A percentile compares a stretch with the other conserved stretches of the same genome.
Evolutionary conservation across 108 stramenopile genomes (phyloP).

Genomic region (Pseudonitzschia multistriata): DNA sequence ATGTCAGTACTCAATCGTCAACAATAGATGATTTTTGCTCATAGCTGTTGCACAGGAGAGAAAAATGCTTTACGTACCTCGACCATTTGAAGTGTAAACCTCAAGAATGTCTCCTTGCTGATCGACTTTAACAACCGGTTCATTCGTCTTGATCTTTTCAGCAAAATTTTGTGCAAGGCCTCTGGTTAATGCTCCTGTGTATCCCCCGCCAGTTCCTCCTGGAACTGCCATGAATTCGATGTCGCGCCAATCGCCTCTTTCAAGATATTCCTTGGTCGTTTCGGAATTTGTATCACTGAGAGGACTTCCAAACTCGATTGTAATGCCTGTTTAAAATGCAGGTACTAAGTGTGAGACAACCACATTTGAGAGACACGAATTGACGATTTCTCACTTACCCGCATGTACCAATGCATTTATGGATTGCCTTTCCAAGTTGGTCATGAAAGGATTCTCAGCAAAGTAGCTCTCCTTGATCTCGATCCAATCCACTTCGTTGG

Average conservation of each 20-base stretch:
- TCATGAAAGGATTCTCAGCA: not conserved
- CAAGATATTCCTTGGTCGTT: not conserved
- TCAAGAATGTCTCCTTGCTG: not conserved
- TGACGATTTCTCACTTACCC: not conserved
- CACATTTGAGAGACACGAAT: not conserved
- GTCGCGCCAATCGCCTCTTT: constrained; percentile 4
- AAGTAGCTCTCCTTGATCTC: constrained; percentile 6
- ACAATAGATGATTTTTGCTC: too few relatives aligned
- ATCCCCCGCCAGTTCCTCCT: constrained; percentile 8
- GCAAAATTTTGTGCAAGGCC: not conserved
- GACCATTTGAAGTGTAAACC: not conserved
- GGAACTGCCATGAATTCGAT: constrained; percentile 3
- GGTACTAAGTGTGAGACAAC: not conserved
- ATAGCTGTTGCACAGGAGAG: too few relatives aligned
- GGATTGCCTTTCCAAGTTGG: not conserved
- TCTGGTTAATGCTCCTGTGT: not conserved
- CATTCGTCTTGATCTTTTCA: constrained; percentile 8
- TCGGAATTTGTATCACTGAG: constrained; percentile 3
- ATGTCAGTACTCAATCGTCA: too few relatives aligned
- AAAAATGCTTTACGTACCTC: not conserved
- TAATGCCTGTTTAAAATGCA: not conserved
- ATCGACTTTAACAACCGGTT: not conserved
- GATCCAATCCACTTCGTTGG: not conserved
- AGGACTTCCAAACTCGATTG: constrained; percentile 2
- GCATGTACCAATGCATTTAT: constrained; percentile 5